Conservation (phyloP, 148 eudicot genomes). For the Rheum nobile region DNA sequence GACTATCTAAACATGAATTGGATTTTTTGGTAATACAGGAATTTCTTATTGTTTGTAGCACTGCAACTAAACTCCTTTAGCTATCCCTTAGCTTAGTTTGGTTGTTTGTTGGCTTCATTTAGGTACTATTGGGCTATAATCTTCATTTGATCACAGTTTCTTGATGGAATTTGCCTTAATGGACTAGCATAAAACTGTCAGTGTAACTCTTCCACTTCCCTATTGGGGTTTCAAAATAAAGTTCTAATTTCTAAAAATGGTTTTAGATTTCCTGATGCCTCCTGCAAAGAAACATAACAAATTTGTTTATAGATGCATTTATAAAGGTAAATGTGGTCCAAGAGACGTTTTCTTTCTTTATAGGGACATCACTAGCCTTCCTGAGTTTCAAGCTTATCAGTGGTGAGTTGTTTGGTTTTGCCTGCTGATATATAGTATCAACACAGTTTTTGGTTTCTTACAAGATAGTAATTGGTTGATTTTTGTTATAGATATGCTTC, state of each 20-base stretch:
- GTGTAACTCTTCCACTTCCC: neutral
- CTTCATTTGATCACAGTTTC: neutral
- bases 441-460: neutral
- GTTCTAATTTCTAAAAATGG: neutral
- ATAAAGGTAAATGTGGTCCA: neutral
- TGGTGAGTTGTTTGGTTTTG: neutral
- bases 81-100: neutral
- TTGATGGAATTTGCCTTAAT: neutral
- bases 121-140: neutral
- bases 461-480: neutral
- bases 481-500: neutral
- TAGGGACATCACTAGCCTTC: neutral
- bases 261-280: neutral
- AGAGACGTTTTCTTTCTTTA: neutral
- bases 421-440: neutral
- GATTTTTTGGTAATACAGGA: neutral
- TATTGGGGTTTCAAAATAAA: neutral
- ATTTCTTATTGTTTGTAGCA: neutral
- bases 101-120: neutral
- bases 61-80: neutral
- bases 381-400: neutral
- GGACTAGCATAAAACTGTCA: neutral
- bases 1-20: neutral
- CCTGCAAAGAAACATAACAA: neutral
- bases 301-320: neutral